A percentile compares a stretch with the other conserved stretches of the same genome.
Evolutionary conservation across 208 protist species (phyloP).

Genomic region (Jaenimonas drosophilae): DNA sequence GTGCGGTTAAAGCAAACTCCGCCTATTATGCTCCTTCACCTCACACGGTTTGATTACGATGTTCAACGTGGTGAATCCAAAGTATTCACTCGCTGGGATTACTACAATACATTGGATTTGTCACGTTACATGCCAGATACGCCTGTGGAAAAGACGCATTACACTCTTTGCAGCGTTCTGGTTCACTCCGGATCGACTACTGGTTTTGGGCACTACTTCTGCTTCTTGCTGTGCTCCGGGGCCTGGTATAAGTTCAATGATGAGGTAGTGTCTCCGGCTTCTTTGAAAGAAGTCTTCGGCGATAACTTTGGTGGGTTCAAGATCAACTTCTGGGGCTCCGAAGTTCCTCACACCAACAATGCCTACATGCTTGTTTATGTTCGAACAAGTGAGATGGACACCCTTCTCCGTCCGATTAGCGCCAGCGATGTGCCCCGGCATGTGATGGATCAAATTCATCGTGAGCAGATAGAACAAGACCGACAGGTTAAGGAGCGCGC

Average conservation of each 20-base stretch:
- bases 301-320: conserved; percentile 79
- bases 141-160: conserved; percentile 49
- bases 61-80: conserved; percentile 73
- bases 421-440: conserved; percentile 58
- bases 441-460: conserved; percentile 50
- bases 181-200: conserved; percentile 85
- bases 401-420: conserved; percentile 51
- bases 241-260: conserved; percentile 91
- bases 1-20: conserved; percentile 70
- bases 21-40: conserved; percentile 81
- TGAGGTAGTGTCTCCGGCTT: conserved; percentile 65
- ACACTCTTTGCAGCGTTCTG: conserved; percentile 82
- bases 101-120: conserved; percentile 76
- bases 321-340: conserved; percentile 81
- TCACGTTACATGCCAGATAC: conserved; percentile 70
- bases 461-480: conserved; percentile 44
- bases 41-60: conserved; percentile 90
- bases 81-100: conserved; percentile 80
- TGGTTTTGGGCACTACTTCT: conserved; percentile 86
- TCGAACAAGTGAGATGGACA: conserved; percentile 48
- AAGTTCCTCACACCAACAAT: conserved; percentile 66
- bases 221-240: conserved; percentile 57
- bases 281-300: conserved; percentile 77
- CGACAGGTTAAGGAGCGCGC: conserved; percentile 36
- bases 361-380: conserved; percentile 91